phyloP scores from a whole-genome alignment of 164 flowering plant genomes.

The Nelumbo lutea region DNA sequence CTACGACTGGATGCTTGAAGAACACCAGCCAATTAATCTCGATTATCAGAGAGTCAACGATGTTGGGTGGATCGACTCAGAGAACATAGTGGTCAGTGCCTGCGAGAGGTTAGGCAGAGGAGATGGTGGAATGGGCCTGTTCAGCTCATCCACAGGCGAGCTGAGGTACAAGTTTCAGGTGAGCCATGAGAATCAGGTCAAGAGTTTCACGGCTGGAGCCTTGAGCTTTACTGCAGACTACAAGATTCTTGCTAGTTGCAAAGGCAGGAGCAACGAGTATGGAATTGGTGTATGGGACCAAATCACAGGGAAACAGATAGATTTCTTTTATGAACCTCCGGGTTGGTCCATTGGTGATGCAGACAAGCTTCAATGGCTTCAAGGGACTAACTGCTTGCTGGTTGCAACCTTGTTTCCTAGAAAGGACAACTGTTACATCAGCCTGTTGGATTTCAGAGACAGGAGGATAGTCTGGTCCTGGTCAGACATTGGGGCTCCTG shows the following conservation, averaged over 20 bases:
- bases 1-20: slow-evolving; percentile 81
- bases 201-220: slow-evolving; percentile 82
- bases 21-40: slow-evolving; percentile 59
- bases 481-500: slow-evolving; percentile 55
- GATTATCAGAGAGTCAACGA: slow-evolving; percentile 85
- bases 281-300: slow-evolving; percentile 93
- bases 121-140: slow-evolving; percentile 82
- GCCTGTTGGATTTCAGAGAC: slow-evolving; percentile 65
- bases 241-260: slow-evolving; percentile 68
- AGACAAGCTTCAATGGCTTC: slow-evolving; percentile 73
- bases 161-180: slow-evolving; percentile 61
- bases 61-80: slow-evolving; percentile 53
- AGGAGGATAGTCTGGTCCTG: slow-evolving; percentile 81
- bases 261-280: slow-evolving; percentile 82
- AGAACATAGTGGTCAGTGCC: slow-evolving; percentile 49
- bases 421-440: slow-evolving; percentile 83
- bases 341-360: slow-evolving; percentile 92
- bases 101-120: slow-evolving; percentile 62
- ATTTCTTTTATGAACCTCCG: slow-evolving; percentile 72
- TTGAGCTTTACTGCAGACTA: slow-evolving; percentile 42
- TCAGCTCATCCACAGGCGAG: slow-evolving; percentile 55
- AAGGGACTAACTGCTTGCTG: slow-evolving; percentile 55
- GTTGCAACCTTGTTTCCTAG: slow-evolving; percentile 85
- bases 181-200: slow-evolving; percentile 50
- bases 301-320: slow-evolving; percentile 65